A percentile compares a stretch with the other conserved stretches of the same genome.
These are phyloP conservation scores for Malus orientalis DNA, from an alignment of 306 rosid genomes.

Conservation along the genomic window DNA sequence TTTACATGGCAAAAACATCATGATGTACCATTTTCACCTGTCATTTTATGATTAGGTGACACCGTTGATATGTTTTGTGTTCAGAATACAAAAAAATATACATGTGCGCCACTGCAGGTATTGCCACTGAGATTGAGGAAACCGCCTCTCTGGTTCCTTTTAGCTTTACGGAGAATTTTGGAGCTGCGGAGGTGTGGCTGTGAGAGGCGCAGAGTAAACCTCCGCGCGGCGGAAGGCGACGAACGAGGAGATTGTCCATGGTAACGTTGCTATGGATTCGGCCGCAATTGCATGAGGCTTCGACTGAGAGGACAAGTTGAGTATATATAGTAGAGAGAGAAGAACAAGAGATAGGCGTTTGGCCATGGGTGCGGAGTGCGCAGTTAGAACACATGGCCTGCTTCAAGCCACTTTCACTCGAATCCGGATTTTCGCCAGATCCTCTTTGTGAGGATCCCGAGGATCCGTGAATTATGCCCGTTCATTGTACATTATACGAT, in stretches of 20 bases:
- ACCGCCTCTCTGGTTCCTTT: too few relatives aligned
- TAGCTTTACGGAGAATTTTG: background rate
- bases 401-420: background rate
- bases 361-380: constrained; percentile 1
- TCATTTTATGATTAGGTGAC: too few relatives aligned
- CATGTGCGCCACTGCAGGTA: too few relatives aligned
- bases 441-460: too few relatives aligned
- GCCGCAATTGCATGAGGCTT: constrained; percentile 18
- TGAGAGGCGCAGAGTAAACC: constrained; percentile 35
- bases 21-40: too few relatives aligned
- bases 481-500: too few relatives aligned
- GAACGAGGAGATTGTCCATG: constrained; percentile 19
- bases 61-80: too few relatives aligned
- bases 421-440: too few relatives aligned
- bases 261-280: constrained; percentile 24
- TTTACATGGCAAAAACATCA: too few relatives aligned
- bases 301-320: background rate
- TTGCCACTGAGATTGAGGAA: too few relatives aligned
- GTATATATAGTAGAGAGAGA: background rate
- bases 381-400: constrained; percentile 2
- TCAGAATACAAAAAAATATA: too few relatives aligned
- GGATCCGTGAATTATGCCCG: too few relatives aligned
- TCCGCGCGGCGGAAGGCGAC: constrained; percentile 40
- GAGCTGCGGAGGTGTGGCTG: constrained; percentile 38
- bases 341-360: background rate